Evolutionary conservation across 371 early-diverging fungal species (phyloP), one percentile per base, ranked within the genome.

Genomic region (Sporodiniella umbellata): DNA sequence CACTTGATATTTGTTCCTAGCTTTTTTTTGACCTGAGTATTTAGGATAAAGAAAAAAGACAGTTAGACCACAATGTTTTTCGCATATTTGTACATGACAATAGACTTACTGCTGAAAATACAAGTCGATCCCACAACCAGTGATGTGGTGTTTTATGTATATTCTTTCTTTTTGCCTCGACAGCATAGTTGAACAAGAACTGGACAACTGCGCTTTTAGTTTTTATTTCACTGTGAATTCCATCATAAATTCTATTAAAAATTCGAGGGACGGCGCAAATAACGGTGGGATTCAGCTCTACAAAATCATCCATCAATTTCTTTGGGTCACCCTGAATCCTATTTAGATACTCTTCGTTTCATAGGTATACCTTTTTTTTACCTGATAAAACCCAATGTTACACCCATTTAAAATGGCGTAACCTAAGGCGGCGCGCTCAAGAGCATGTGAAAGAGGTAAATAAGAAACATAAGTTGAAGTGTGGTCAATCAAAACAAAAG

Each of bases 211-310:
- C 87, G 44, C 92, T 89, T 69, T 86, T 91, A 35, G 85, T 84
- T 33, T 82, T 84, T 30, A 95, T 90, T 40, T 86, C 85, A 0
- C 84, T 77, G 65, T 86, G 66, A 5, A 99, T 93, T 62, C 89
- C 94, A 68, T 96, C 96, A 67, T 97, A 94, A 62, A 99, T 92
- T 24, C 95, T 80, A 72, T 97, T 98, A 70, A 94, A 93, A 24
- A 99, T 84, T 44, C 99, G 84, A 22, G 99, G 99, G 7, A 99
- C 99, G 2, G 92, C 86, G 18, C 88, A 86, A 63, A 99, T 92
- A 38, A 96, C 83, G 8, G 96, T 95, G 2, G 99, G 99, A 51
- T 84, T 80, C 43, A 98, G 79, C 51, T 87, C 91, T 15, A 72
- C 80, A 63, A 95, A 86, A 64, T 97, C 98, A 47, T 97, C 95